Conservation (phyloP, 768 basidiomycete genomes). For the Trametes elegans region DNA sequence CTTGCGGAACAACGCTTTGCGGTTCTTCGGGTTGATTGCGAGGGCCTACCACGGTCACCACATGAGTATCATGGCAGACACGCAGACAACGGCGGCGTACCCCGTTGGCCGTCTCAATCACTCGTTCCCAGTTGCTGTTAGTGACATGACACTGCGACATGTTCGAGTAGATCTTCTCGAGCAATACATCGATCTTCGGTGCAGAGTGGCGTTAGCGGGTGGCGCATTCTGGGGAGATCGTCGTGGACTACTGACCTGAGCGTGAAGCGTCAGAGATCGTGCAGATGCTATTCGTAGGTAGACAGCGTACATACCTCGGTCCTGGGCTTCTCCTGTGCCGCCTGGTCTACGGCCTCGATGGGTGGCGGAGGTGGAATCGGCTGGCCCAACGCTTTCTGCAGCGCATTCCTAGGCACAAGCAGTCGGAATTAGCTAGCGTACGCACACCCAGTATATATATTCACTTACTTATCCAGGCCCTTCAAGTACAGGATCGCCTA, state of each 20-base stretch:
- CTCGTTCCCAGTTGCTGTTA: conserved; percentile 75
- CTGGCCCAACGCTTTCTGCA: conserved; percentile 20
- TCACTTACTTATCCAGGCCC: conserved; percentile 75
- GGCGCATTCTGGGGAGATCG: neutral
- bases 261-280: neutral
- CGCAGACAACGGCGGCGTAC: conserved; percentile 34
- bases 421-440: neutral
- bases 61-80: neutral
- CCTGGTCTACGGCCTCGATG: conserved; percentile 12
- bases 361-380: conserved; percentile 10
- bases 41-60: conserved; percentile 49
- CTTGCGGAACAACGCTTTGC: conserved; percentile 79
- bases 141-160: conserved; percentile 85
- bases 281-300: neutral
- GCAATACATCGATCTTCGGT: conserved; percentile 74
- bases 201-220: too few species aligned
- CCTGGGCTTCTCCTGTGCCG: conserved; percentile 46
- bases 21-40: conserved; percentile 70
- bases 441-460: too few species aligned
- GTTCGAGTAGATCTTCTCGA: conserved; percentile 83
- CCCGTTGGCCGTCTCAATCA: conserved; percentile 79
- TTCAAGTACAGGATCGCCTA: conserved; percentile 70
- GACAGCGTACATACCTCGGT: conserved; percentile 52
- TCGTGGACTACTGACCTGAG: neutral
- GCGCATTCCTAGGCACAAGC: conserved; percentile 19